phyloP scores from a whole-genome alignment of 2,329 filamentous ascomycete species.

The Curvularia verruculosa region DNA sequence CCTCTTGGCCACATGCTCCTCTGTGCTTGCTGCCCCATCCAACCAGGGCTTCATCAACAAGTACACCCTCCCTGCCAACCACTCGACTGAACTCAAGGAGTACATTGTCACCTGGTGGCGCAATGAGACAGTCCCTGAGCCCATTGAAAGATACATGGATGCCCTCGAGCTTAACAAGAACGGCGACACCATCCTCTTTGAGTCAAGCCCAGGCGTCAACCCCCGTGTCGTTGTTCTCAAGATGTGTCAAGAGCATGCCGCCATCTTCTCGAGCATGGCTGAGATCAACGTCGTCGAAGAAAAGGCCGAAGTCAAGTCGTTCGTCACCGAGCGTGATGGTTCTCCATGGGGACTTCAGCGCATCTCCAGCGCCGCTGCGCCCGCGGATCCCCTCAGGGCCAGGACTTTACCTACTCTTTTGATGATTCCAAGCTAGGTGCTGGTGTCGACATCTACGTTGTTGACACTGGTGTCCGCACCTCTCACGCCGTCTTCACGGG shows the following conservation, averaged over 20 bases:
- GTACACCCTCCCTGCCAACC: slow-evolving; percentile 25
- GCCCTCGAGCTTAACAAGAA: slow-evolving; percentile 38
- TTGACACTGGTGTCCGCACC: slow-evolving; percentile 58
- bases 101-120: slow-evolving; percentile 33
- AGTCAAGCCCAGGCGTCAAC: slow-evolving; percentile 48
- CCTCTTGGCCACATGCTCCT: slow-evolving; percentile 33
- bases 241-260: slow-evolving; percentile 50
- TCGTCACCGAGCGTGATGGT: slow-evolving; percentile 34
- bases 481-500: slow-evolving; percentile 54
- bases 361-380: slow-evolving; percentile 48
- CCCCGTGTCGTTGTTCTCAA: slow-evolving; percentile 50
- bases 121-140: slow-evolving; percentile 22
- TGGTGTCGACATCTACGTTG: slow-evolving; percentile 57
- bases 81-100: slow-evolving; percentile 41
- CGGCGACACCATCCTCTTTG: slow-evolving; percentile 44
- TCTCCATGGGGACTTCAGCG: slow-evolving; percentile 57
- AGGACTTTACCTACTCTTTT: slow-evolving; percentile 53
- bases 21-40: slow-evolving; percentile 24
- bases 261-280: slow-evolving; percentile 47
- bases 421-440: slow-evolving; percentile 45
- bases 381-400: slow-evolving; percentile 30
- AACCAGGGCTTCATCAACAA: slow-evolving; percentile 38
- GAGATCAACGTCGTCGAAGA: slow-evolving; percentile 53
- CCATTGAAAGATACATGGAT: slow-evolving; percentile 22
- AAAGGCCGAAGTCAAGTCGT: slow-evolving; percentile 44